Percentiles rank a stretch among this genome's conserved stretches.
Evolutionary conservation across 2,329 filamentous ascomycete genomes (phyloP).

Genomic region (Trichoderma cornu-damae): DNA sequence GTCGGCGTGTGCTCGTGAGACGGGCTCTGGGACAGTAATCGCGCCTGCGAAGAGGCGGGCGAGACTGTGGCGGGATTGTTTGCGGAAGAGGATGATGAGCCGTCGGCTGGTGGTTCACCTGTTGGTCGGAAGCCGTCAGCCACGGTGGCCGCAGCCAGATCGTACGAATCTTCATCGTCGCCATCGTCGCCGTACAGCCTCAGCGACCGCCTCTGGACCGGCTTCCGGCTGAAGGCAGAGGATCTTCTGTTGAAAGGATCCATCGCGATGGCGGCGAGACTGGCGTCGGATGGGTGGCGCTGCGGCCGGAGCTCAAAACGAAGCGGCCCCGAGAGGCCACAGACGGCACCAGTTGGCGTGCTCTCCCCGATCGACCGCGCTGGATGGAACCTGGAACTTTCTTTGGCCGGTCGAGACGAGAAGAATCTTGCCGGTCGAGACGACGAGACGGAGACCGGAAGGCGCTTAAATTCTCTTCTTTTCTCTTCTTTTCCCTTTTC

Average conservation of each 20-base stretch:
- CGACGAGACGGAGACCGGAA: not conserved
- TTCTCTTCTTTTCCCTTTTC: not conserved
- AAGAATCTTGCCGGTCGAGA: not conserved
- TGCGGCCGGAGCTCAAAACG: not conserved
- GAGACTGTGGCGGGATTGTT: conserved; percentile 22
- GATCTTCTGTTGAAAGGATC: conserved; percentile 36
- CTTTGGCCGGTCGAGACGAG: not conserved
- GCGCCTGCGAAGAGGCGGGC: conserved; percentile 18
- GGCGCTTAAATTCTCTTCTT: not conserved
- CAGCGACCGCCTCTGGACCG: conserved; percentile 40
- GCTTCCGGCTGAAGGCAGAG: conserved; percentile 37
- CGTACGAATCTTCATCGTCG: conserved; percentile 45
- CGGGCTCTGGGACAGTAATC: not conserved
- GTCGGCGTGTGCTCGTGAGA: not conserved
- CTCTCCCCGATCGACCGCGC: conserved; percentile 7
- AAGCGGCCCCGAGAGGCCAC: conserved; percentile 17
- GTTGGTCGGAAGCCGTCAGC: conserved; percentile 49
- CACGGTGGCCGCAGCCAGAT: conserved; percentile 46
- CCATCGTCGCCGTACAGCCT: conserved; percentile 25
- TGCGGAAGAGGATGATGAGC: not conserved
- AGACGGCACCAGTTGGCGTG: conserved; percentile 9
- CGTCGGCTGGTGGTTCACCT: conserved; percentile 16
- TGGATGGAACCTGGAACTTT: not conserved
- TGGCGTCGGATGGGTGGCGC: conserved; percentile 1
- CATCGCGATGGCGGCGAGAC: conserved; percentile 33